These are phyloP conservation scores for Powellomyces hirtus DNA, from an alignment of 192 early-diverging fungal species.

Conservation along the genomic window DNA sequence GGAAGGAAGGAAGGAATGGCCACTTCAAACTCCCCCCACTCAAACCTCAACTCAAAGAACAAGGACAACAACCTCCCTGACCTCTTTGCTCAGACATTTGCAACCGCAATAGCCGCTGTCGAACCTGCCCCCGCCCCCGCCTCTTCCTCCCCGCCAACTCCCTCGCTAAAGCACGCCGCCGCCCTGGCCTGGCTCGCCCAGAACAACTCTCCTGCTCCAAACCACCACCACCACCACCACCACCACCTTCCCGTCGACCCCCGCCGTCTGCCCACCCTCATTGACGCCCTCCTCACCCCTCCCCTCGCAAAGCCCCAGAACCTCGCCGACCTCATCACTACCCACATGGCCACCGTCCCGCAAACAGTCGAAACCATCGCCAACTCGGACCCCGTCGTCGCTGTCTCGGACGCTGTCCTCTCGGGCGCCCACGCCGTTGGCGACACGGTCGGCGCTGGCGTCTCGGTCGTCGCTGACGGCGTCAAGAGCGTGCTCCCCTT, in stretches of 20 bases:
- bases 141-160: too few species aligned
- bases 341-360: conserved; percentile 6
- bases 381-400: neutral
- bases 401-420: neutral
- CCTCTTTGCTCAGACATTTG: too few species aligned
- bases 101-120: too few species aligned
- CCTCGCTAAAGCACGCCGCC: too few species aligned
- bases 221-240: too few species aligned
- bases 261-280: conserved; percentile 14
- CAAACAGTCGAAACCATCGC: neutral
- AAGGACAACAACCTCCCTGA: too few species aligned
- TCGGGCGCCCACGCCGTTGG: neutral
- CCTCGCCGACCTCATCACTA: neutral
- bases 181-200: neutral
- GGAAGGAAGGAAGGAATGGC: too few species aligned
- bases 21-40: too few species aligned
- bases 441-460: neutral
- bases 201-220: neutral
- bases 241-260: neutral
- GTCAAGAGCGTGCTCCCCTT: conserved; percentile 15
- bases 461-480: conserved; percentile 1
- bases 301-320: conserved; percentile 10
- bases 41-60: too few species aligned
- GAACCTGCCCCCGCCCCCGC: too few species aligned
- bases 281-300: conserved; percentile 12